A percentile compares a stretch with the other conserved stretches of the same genome.
phyloP scores from a whole-genome alignment of 768 basidiomycete species.

The Psilocybe tampanensis region DNA sequence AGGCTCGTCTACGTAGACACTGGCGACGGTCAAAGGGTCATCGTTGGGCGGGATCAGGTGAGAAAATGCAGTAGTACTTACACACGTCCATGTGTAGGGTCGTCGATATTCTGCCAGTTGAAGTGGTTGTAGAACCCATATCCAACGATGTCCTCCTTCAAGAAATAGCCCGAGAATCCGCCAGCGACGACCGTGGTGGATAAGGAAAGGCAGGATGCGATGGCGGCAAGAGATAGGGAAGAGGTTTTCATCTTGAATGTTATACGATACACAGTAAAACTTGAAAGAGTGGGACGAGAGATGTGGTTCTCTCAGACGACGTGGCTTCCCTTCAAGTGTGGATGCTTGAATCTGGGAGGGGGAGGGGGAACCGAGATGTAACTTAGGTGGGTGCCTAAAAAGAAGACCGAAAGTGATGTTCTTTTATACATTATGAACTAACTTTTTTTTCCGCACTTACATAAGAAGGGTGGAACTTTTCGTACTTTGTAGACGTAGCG shows the following conservation, averaged over 20 bases:
- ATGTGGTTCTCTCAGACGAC: not conserved
- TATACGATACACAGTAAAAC: not conserved
- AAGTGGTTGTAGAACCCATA: constrained; percentile 50
- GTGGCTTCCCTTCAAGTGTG: no score
- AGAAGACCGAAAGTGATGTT: not conserved
- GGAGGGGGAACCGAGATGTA: no score
- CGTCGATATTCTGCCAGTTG: constrained; percentile 46
- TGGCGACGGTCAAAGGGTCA: constrained; percentile 10
- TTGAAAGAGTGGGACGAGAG: not conserved
- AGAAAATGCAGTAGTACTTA: constrained; percentile 38
- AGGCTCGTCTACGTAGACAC: constrained; percentile 38
- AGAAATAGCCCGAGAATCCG: not conserved
- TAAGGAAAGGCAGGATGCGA: not conserved
- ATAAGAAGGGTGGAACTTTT: not conserved
- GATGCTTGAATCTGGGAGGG: no score
- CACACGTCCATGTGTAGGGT: constrained; percentile 68
- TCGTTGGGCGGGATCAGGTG: no score
- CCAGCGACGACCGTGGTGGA: not conserved
- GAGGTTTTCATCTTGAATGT: no score
- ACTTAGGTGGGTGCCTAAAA: no score
- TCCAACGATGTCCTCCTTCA: constrained; percentile 43
- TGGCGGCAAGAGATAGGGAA: not conserved
- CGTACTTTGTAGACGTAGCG: no score
- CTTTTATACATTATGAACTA: no score
- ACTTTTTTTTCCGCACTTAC: not conserved